These are phyloP conservation scores for Xylaria intraflava DNA, from an alignment of 495 filamentous ascomycete genomes.

Conservation along the genomic window DNA sequence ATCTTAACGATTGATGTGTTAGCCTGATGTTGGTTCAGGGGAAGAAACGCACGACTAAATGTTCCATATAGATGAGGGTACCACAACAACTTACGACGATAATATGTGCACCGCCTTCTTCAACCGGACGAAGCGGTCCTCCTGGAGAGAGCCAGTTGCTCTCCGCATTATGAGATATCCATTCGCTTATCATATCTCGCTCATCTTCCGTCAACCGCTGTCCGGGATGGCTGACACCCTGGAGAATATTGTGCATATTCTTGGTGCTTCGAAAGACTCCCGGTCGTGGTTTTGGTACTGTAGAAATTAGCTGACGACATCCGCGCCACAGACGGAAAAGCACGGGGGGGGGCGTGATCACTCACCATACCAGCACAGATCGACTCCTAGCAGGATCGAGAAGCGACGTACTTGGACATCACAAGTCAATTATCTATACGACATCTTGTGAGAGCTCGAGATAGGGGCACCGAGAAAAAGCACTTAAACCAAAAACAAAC, in stretches of 20 bases:
- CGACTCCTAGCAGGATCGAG: slow-evolving; percentile 57
- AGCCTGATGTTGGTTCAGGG: not conserved
- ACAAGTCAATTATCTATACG: not conserved
- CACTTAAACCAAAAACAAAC: not conserved
- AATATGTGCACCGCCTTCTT: slow-evolving; percentile 72
- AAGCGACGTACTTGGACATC: slow-evolving; percentile 55
- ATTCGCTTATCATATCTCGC: slow-evolving; percentile 55
- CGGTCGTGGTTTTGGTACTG: slow-evolving; percentile 78
- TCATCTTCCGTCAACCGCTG: slow-evolving; percentile 57
- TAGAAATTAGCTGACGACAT: slow-evolving; percentile 37
- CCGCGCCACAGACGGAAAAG: not conserved
- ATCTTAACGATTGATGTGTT: slow-evolving; percentile 32
- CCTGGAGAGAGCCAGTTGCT: slow-evolving; percentile 67
- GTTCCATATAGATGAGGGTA: not conserved
- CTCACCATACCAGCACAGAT: slow-evolving; percentile 67
- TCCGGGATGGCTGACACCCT: slow-evolving; percentile 63
- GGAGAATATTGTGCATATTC: slow-evolving; percentile 87
- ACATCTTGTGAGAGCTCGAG: no score
- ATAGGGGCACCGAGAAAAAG: not conserved
- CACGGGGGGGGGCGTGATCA: slow-evolving; percentile 4
- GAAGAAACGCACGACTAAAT: no score
- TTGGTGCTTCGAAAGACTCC: slow-evolving; percentile 85
- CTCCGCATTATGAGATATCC: slow-evolving; percentile 71
- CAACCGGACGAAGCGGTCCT: slow-evolving; percentile 60
- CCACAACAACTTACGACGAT: slow-evolving; percentile 50